Evolutionary conservation across 768 basidiomycete species (phyloP).

Genomic region (Neoboletus magnificus): DNA sequence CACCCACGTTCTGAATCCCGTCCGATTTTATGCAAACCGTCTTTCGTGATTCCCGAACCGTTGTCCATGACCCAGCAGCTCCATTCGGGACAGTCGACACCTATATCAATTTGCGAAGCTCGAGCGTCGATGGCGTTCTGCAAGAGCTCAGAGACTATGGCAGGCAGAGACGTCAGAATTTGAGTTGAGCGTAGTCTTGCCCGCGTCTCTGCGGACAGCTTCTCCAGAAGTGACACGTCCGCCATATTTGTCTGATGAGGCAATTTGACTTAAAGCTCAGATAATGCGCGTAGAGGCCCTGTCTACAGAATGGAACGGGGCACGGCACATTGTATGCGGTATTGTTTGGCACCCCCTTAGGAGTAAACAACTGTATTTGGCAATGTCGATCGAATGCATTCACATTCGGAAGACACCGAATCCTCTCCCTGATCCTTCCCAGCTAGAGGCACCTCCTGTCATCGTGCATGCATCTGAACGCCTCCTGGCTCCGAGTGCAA

Average conservation of each 20-base stretch:
- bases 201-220: slow-evolving; percentile 60
- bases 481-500: slow-evolving; percentile 68
- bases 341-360: slow-evolving; percentile 24
- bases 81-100: slow-evolving; percentile 76
- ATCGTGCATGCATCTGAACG: slow-evolving; percentile 17
- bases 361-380: slow-evolving; percentile 29
- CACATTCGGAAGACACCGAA: slow-evolving; percentile 94
- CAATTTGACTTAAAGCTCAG: neutral
- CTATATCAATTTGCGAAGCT: slow-evolving; percentile 64
- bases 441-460: slow-evolving; percentile 38
- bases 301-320: neutral
- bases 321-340: neutral
- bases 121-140: slow-evolving; percentile 89
- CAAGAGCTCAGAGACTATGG: slow-evolving; percentile 79
- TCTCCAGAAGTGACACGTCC: slow-evolving; percentile 22
- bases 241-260: slow-evolving; percentile 12
- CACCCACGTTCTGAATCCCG: slow-evolving; percentile 50
- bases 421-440: slow-evolving; percentile 68
- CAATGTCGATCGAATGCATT: slow-evolving; percentile 21
- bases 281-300: neutral
- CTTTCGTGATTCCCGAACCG: slow-evolving; percentile 69
- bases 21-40: slow-evolving; percentile 54
- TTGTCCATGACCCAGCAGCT: slow-evolving; percentile 83
- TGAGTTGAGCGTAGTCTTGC: slow-evolving; percentile 76
- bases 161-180: slow-evolving; percentile 77